phyloP scores from a whole-genome alignment of 2,329 filamentous ascomycete species.

The Alternaria arbusti region DNA sequence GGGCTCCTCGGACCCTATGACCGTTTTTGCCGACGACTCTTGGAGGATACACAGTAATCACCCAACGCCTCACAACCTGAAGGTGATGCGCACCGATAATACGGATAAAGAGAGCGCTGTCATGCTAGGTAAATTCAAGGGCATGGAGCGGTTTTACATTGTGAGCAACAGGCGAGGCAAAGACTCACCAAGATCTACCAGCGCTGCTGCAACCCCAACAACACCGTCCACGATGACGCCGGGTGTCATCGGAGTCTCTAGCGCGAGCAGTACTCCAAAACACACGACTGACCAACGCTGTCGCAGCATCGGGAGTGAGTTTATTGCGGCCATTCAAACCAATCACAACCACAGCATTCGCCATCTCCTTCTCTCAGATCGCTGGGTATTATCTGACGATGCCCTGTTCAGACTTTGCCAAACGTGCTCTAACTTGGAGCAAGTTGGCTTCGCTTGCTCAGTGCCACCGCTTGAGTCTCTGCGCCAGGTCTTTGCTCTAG shows the following conservation, averaged over 20 bases:
- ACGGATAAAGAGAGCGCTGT: conserved; percentile 53
- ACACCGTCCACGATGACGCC: conserved; percentile 36
- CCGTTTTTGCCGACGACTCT: conserved; percentile 62
- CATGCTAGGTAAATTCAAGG: conserved; percentile 52
- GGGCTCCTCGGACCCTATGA: conserved; percentile 53
- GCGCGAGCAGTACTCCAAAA: conserved; percentile 28
- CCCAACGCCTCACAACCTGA: conserved; percentile 48
- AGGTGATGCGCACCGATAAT: conserved; percentile 58
- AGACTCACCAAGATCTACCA: conserved; percentile 32
- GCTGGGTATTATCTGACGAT: conserved; percentile 59
- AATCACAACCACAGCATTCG: conserved; percentile 61
- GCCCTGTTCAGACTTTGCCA: conserved; percentile 60
- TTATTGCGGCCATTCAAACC: conserved; percentile 58
- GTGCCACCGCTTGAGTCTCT: conserved; percentile 56
- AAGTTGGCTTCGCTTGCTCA: conserved; percentile 62
- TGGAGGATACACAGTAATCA: conserved; percentile 52
- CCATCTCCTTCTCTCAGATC: conserved; percentile 63
- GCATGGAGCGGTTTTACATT: conserved; percentile 61
- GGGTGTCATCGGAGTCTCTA: conserved; percentile 20
- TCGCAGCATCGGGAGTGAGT: conserved; percentile 51
- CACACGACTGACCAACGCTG: conserved; percentile 31
- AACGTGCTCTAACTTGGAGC: conserved; percentile 63
- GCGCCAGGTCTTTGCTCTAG: conserved; percentile 43
- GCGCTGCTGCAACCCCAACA: conserved; percentile 34
- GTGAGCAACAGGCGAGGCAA: conserved; percentile 49